A percentile compares a stretch with the other conserved stretches of the same genome.
phyloP scores from a whole-genome alignment of 192 early-diverging fungal genomes.

The Linderina pennispora region DNA sequence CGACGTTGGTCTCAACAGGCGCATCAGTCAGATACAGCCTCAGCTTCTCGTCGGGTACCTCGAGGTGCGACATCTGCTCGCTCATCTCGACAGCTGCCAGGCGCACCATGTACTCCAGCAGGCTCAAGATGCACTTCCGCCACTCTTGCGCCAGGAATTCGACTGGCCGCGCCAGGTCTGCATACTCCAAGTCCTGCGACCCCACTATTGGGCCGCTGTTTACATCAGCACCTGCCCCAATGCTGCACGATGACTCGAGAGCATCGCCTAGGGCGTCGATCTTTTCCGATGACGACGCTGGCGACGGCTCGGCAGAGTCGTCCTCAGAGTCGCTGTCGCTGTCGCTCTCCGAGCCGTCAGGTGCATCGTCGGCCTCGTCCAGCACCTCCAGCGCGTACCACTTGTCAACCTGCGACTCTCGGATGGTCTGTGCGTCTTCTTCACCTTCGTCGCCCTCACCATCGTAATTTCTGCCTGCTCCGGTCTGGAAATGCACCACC shows the following conservation, averaged over 20 bases:
- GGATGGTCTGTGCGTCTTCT: background rate
- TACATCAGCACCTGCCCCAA: constrained; percentile 1
- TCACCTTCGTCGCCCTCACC: constrained; percentile 15
- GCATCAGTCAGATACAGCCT: constrained; percentile 45
- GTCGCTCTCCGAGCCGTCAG: constrained; percentile 2
- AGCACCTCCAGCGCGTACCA: constrained; percentile 9
- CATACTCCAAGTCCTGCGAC: background rate
- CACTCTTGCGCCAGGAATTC: constrained; percentile 26
- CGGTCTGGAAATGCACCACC: constrained; percentile 58
- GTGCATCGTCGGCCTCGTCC: constrained; percentile 12
- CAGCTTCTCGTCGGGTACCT: constrained; percentile 63
- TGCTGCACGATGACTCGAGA: background rate
- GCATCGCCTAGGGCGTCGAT: background rate
- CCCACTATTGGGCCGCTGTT: no score
- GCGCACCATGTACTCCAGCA: constrained; percentile 61
- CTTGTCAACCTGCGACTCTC: background rate
- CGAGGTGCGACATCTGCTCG: constrained; percentile 58
- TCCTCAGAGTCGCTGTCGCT: background rate
- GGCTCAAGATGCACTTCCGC: constrained; percentile 43
- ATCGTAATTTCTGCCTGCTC: no score
- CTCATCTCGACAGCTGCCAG: constrained; percentile 56
- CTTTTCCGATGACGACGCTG: background rate
- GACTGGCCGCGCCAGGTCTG: constrained; percentile 11
- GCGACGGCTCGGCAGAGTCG: background rate
- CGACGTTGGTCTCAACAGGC: background rate